Percentiles rank a stretch among this genome's conserved stretches.
These are phyloP conservation scores for Parsonsia alboflavescens DNA, from an alignment of 257 asterid species.

Conservation along the genomic window DNA sequence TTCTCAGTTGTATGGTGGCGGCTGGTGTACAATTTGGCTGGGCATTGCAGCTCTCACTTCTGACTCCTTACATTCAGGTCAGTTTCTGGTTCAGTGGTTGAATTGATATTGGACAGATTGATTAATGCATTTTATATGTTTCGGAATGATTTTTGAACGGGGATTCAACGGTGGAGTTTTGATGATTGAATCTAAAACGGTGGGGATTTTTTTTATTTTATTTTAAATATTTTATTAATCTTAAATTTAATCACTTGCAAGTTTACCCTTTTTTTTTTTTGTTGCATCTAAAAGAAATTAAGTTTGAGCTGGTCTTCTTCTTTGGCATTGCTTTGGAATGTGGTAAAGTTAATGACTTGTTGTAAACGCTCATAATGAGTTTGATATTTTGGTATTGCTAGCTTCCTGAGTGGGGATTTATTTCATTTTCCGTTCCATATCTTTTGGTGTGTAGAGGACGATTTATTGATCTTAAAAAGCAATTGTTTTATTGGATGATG, in stretches of 20 bases:
- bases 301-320: background rate
- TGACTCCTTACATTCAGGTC: slow-evolving; percentile 97
- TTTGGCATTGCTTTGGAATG: background rate
- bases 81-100: background rate
- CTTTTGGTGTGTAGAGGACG: background rate
- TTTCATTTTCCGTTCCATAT: background rate
- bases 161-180: background rate
- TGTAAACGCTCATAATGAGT: background rate
- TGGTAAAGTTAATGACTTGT: background rate
- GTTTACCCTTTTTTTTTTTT: background rate
- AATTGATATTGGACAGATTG: too few species aligned
- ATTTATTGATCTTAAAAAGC: background rate
- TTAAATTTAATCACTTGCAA: background rate
- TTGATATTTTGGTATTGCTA: background rate
- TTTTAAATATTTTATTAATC: background rate
- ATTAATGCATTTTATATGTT: background rate
- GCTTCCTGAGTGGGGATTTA: background rate
- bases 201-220: background rate
- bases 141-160: background rate
- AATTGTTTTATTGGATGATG: background rate
- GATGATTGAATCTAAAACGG: background rate
- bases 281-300: background rate
- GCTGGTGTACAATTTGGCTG: slow-evolving; percentile 99
- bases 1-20: slow-evolving; percentile 90
- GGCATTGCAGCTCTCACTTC: slow-evolving; percentile 97